These are phyloP conservation scores for Aegle marmelos DNA, from an alignment of 345 rosid species.

Conservation along the genomic window DNA sequence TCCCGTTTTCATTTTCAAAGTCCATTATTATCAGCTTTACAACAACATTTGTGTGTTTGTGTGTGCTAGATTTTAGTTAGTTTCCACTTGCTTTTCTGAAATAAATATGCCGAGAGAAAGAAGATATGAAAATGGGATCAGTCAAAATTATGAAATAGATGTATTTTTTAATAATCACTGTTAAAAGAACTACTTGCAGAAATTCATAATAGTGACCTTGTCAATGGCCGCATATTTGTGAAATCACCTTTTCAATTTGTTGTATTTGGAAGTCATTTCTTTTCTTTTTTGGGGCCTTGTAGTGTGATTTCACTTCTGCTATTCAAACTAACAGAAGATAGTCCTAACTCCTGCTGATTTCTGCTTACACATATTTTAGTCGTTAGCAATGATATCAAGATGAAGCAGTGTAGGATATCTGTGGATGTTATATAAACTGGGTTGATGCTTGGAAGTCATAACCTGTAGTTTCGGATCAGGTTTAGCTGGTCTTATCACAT, in stretches of 20 bases:
- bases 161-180: background rate
- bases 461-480: background rate
- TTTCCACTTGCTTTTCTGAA: background rate
- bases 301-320: no score
- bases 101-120: no score
- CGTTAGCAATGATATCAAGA: background rate
- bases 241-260: no score
- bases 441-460: background rate
- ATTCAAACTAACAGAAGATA: no score
- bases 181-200: no score
- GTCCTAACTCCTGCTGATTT: no score
- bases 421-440: background rate
- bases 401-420: background rate
- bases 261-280: no score
- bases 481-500: background rate
- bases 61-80: background rate
- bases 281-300: no score
- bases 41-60: background rate
- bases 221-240: no score
- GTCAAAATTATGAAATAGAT: background rate
- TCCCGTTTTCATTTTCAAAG: background rate
- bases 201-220: no score
- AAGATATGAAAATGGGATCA: no score
- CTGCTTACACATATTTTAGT: no score
- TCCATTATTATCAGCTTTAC: background rate